Evolutionary conservation across 768 basidiomycete species (phyloP).

Genomic region (Psilocybe sp.): DNA sequence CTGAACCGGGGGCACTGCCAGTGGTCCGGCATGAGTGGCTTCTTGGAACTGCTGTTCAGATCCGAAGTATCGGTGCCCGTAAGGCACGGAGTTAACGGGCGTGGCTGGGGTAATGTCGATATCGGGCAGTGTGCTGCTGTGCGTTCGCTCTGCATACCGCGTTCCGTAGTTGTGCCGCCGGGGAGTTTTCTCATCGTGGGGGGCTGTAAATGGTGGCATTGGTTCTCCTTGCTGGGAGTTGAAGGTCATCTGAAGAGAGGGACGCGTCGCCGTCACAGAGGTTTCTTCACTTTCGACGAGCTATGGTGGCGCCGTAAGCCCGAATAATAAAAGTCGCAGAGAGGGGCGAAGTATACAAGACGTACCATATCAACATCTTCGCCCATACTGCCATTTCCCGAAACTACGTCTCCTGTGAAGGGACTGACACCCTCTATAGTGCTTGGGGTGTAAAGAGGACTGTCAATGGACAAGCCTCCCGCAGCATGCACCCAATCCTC

Average conservation of each 20-base stretch:
- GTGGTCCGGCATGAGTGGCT: no score
- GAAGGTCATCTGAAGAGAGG: constrained; percentile 2
- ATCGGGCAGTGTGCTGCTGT: constrained; percentile 6
- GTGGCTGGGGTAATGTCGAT: constrained; percentile 18
- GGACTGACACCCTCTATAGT: constrained; percentile 13
- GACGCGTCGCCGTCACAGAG: neutral
- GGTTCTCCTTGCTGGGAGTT: neutral
- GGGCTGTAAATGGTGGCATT: neutral
- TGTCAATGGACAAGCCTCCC: constrained; percentile 62
- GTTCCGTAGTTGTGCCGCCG: constrained; percentile 9
- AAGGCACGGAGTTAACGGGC: constrained; percentile 1
- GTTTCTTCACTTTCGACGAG: neutral
- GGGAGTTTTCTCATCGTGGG: neutral
- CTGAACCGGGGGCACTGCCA: neutral
- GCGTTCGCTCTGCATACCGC: constrained; percentile 12
- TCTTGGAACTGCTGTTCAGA: no score
- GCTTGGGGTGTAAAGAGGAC: constrained; percentile 30
- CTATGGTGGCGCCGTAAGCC: no score
- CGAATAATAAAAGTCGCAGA: constrained; percentile 1
- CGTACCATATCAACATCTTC: constrained; percentile 57
- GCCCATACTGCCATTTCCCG: neutral
- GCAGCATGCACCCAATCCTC: constrained; percentile 81
- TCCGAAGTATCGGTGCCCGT: neutral
- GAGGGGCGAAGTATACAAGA: constrained; percentile 9
- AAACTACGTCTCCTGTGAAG: constrained; percentile 9